These are phyloP conservation scores for Mortierella antarctica DNA, from an alignment of 192 early-diverging fungal species.

Conservation along the genomic window DNA sequence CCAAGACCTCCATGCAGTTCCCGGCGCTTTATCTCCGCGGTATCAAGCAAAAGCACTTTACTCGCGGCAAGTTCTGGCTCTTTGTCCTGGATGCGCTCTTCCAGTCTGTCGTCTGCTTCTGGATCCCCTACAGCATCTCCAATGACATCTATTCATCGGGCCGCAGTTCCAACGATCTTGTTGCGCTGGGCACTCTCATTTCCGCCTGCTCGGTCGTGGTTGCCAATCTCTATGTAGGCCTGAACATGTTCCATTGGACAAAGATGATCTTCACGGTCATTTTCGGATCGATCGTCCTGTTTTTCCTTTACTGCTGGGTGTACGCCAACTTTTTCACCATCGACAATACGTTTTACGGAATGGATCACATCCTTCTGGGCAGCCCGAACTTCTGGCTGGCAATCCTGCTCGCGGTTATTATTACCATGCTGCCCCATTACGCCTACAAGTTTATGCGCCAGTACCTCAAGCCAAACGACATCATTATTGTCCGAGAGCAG, in stretches of 20 bases:
- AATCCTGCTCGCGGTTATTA: constrained; percentile 63
- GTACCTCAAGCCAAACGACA: constrained; percentile 81
- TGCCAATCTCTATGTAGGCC: constrained; percentile 82
- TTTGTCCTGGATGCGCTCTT: constrained; percentile 76
- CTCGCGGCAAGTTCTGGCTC: constrained; percentile 78
- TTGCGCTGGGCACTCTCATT: constrained; percentile 77
- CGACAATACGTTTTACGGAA: constrained; percentile 62
- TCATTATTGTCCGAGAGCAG: constrained; percentile 87
- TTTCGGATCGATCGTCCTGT: constrained; percentile 50
- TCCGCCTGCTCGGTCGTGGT: constrained; percentile 77
- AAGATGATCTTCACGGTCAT: constrained; percentile 72
- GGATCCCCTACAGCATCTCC: constrained; percentile 68
- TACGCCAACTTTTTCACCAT: constrained; percentile 50
- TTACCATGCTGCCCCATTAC: constrained; percentile 82
- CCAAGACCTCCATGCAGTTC: constrained; percentile 69
- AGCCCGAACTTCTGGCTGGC: constrained; percentile 78
- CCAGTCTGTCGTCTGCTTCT: constrained; percentile 77
- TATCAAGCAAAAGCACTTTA: constrained; percentile 79
- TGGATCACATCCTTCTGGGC: constrained; percentile 68
- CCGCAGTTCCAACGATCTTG: constrained; percentile 65
- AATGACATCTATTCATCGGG: constrained; percentile 60
- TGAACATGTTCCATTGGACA: constrained; percentile 81
- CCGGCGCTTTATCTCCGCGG: constrained; percentile 87
- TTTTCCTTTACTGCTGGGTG: constrained; percentile 55
- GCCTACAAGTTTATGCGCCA: constrained; percentile 74